Base-by-base conservation (phyloP, 2,329 filamentous ascomycete species). In the Amphichorda felina region DNA sequence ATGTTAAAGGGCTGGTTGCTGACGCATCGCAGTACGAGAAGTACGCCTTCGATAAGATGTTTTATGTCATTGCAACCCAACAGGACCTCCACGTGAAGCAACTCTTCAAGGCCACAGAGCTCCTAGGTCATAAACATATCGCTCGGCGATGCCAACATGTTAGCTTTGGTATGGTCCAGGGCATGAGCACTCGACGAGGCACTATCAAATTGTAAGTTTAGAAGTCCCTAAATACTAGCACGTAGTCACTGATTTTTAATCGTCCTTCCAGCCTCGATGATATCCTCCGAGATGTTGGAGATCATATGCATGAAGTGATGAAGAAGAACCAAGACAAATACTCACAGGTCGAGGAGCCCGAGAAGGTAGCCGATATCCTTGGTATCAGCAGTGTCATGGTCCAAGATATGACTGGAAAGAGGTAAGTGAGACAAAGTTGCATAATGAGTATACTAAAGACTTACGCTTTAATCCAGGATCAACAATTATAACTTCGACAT, bases 241-340 rank as follows among this genome's bases (percentile, higher is more conserved):
- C 3, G 5, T 16, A 14, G 8, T 33, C 5, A 32, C 34, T 36
- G 13, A 36, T 19, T 36, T 7, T 11, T n/a, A n/a, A n/a, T n/a
- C n/a, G n/a, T n/a, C n/a, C n/a, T 29, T n/a, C 5, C 18, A 38
- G 35, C 35, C 28, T 42, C 19, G 35, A 79, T 48, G 79, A 83
- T 46, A 85, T 87, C 46, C 66, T 88, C 38, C 68, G 72, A 28
- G 82, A 88, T 47, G 86, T 91, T 7, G 79, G 76, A 49, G 89
- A 95, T 37, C 85, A 88, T 61, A 98, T 98, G 89, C 89, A 96
- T 66, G 85, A 94, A 41, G 85, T 93, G 35, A 98, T 98, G 89
- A 76, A 67, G 59, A 82, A 81, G 64, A 96, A 96, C 57, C 71
- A 82, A 49, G 69, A 72, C 53, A 98, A 98, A 67, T 98, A 96